Evolutionary conservation across 2,329 filamentous ascomycete genomes (phyloP), one percentile per base, ranked within the genome.

Genomic region (Penicillium sumatraense): DNA sequence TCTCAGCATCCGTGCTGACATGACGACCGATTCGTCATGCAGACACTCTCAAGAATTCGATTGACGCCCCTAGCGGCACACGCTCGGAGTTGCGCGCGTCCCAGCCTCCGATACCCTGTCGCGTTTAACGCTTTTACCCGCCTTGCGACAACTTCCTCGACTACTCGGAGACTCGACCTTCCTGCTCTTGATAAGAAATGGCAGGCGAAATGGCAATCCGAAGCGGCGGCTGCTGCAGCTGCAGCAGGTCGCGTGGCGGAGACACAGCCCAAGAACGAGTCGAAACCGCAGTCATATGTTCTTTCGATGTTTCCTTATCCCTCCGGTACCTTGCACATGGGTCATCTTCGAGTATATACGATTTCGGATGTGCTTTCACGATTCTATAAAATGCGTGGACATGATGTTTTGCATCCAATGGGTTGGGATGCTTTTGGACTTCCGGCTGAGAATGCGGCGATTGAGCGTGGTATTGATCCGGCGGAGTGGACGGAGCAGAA

Each of bases 301-400:
- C 80, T 96, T 51, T 88, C 92, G 61, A 96, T 96, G 92, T 96
- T 96, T 69, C 92, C 92, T 0, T 96, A 96, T 71, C 92, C 92
- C 1, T 96, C 92, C 0, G 92, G 92, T 26, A 87, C 86, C 26
- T 82, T 96, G 24, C 92, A 96, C 72, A 86, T 96, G 57, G 92
- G 92, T 13, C 92, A 96, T 72, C 79, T 96, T 35, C 87, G 92
- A 44, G 91, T 96, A 47, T 96, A 96, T 78, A 91, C 91, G 33
- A 95, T 96, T 61, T 91, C 91, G 57, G 92, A 96, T 77, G 89
- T 93, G 9, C 77, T 96, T 49, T 86, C 91, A 13, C 84, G 92
- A 51, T 96, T 88, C 69, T 85, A 87, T 65, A 83, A 82, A 23
- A 86, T 96, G 76, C 86, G 87, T 63, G 91, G 91, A 14, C 81